Conservation (phyloP, 73 alveolate species). For the Diophrys appendiculata region DNA sequence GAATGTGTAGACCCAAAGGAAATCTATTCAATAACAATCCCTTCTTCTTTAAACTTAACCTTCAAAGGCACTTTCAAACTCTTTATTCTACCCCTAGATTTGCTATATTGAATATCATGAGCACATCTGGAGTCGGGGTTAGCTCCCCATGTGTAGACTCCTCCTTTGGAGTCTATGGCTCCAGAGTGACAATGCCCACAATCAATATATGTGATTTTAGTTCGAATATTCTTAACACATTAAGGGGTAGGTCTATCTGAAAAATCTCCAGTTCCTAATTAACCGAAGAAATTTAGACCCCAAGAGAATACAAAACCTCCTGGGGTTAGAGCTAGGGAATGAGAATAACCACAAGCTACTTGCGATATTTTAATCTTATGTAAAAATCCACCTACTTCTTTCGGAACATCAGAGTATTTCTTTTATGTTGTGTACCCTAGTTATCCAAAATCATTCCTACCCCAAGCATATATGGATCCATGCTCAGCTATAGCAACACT, state of each 20-base stretch:
- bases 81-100: constrained; percentile 60
- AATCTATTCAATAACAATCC: constrained; percentile 14
- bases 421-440: constrained; percentile 41
- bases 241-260: constrained; percentile 76
- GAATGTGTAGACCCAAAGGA: constrained; percentile 61
- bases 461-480: constrained; percentile 48
- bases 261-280: constrained; percentile 90
- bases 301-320: constrained; percentile 89
- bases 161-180: constrained; percentile 55
- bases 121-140: constrained; percentile 70
- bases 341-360: constrained; percentile 93
- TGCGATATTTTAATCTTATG: constrained; percentile 60
- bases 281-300: constrained; percentile 92
- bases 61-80: constrained; percentile 35
- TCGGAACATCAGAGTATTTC: constrained; percentile 42
- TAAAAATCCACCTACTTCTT: constrained; percentile 68
- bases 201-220: constrained; percentile 28
- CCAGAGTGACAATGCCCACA: constrained; percentile 79
- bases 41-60: constrained; percentile 13
- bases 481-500: constrained; percentile 56
- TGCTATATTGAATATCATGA: constrained; percentile 41
- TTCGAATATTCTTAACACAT: constrained; percentile 41
- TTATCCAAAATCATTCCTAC: constrained; percentile 52
- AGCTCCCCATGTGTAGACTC: constrained; percentile 74
- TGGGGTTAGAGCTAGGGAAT: constrained; percentile 81